Base-by-base conservation (phyloP, 495 filamentous ascomycete species). In the Symbiotaphrina buchneri region DNA sequence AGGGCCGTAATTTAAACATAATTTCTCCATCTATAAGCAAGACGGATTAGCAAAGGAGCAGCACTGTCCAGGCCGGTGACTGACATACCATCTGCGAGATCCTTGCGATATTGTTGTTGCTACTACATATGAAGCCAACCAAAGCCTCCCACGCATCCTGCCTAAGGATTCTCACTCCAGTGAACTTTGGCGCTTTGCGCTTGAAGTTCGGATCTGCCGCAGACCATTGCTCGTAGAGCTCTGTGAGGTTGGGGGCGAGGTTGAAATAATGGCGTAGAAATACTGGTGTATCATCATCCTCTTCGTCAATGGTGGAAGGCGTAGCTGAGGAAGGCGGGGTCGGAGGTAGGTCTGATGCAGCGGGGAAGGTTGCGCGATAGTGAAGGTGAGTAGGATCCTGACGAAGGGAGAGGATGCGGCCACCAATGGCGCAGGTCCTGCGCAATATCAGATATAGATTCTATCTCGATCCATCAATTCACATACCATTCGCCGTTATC, bases 121-220 rank as follows among this genome's bases (percentile, higher is more conserved):
- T 90, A 48, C 83, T 93, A 60, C 87, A 95, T 34, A 99, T 94
- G 47, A 99, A 99, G 19, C 72, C 71, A 10, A 99, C 57, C 3
- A 99, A 56, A 4, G 90, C 71, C 51, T 99, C 87, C 90, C 87
- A 99, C 6, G 87, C 67, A 55, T 93, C 84, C 48, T 99, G 87
- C 39, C 71, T 74, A 4, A 99, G 60, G 36, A 95, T 92, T n/a
- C 87, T 75, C 21, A 99, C 77, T 10, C 87, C 87, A 0, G 74
- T 71, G 46, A 95, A 95, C 24, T 75, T 72, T 0, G 75, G 69
- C 1, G 87, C 84, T 32, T 77, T 84, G 37, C 71, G 74, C 39
- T 70, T 72, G 55, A 99, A 99, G 48, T 95, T 92, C 11, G 75
- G 49, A 47, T 99, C 87, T 5, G 71, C 63, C 0, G 62, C 48